Conservation (phyloP, 2,329 filamentous ascomycete species). For the Fusarium mexicanum region DNA sequence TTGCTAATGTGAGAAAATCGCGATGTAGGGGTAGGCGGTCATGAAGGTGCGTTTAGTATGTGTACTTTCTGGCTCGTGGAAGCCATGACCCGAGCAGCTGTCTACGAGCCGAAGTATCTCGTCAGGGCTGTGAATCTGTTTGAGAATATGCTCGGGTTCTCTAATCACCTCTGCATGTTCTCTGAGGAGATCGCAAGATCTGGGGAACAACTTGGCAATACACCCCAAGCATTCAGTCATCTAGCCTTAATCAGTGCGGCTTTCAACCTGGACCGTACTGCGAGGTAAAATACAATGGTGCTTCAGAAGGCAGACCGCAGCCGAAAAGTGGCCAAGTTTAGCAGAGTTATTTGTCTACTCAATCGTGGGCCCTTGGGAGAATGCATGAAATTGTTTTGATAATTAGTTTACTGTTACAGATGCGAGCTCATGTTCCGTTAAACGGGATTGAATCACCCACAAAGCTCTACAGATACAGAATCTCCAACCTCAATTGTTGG, state of each 20-base stretch:
- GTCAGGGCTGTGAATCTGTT: conserved; percentile 73
- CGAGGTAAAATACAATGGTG: conserved; percentile 14
- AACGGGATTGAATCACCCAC: neutral
- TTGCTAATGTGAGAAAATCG: conserved; percentile 4
- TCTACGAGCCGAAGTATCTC: conserved; percentile 73
- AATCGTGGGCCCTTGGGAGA: neutral
- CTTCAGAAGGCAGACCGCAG: neutral
- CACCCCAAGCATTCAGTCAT: conserved; percentile 82
- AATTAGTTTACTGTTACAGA: neutral
- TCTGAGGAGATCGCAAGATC: conserved; percentile 80
- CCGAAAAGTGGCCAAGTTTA: neutral
- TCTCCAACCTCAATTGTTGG: conserved; percentile 63
- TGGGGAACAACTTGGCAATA: conserved; percentile 82
- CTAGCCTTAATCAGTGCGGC: conserved; percentile 79
- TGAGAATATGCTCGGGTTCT: conserved; percentile 80
- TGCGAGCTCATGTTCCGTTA: neutral
- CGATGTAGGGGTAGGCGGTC: conserved; percentile 71
- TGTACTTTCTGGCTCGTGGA: conserved; percentile 87
- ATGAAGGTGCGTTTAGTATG: conserved; percentile 82
- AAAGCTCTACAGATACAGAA: conserved; percentile 42
- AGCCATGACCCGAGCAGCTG: conserved; percentile 74
- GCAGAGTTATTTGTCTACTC: neutral
- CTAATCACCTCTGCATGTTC: conserved; percentile 81
- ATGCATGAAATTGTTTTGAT: neutral
- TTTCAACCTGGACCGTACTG: conserved; percentile 74